Percentiles rank a stretch among this genome's conserved stretches.
Evolutionary conservation across 192 early-diverging fungal species (phyloP).

Genomic region (Entophlyctis helioformis): DNA sequence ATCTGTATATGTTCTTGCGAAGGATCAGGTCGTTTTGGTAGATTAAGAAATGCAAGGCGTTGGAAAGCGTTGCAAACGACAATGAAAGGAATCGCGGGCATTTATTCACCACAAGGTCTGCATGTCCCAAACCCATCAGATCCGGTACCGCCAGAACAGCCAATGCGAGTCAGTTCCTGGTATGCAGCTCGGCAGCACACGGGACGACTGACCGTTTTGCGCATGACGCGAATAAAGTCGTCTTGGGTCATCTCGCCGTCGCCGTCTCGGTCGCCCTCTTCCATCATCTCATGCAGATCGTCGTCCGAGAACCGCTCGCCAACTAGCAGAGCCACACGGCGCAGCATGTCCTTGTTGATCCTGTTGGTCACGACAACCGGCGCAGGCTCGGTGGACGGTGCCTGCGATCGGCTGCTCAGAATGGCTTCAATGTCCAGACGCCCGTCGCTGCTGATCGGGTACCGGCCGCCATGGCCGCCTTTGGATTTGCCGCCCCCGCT

Average conservation of each 20-base stretch:
- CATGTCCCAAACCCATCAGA: too few relatives aligned
- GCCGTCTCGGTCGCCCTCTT: slow-evolving; percentile 35
- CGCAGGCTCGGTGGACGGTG: neutral
- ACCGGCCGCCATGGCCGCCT: too few relatives aligned
- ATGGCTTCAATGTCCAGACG: neutral
- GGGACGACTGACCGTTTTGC: slow-evolving; percentile 11
- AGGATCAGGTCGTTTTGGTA: too few relatives aligned
- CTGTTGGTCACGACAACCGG: neutral
- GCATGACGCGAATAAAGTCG: slow-evolving; percentile 32
- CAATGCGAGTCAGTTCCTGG: too few relatives aligned
- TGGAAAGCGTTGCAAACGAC: too few relatives aligned
- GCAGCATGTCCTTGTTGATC: slow-evolving; percentile 7
- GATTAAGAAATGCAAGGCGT: too few relatives aligned
- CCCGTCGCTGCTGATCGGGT: too few relatives aligned
- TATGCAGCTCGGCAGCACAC: too few relatives aligned
- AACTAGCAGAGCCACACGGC: slow-evolving; percentile 19
- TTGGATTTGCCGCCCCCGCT: too few relatives aligned
- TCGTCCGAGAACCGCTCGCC: slow-evolving; percentile 27
- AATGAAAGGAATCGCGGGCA: too few relatives aligned
- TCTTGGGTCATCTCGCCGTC: slow-evolving; percentile 35
- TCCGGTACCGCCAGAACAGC: slow-evolving; percentile 7
- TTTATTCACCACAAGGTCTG: slow-evolving; percentile 6
- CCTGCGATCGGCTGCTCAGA: neutral
- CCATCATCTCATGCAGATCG: slow-evolving; percentile 38
- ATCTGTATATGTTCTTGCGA: too few relatives aligned